Conservation (phyloP, 192 early-diverging fungal genomes). For the Haplosporangium gracile region DNA sequence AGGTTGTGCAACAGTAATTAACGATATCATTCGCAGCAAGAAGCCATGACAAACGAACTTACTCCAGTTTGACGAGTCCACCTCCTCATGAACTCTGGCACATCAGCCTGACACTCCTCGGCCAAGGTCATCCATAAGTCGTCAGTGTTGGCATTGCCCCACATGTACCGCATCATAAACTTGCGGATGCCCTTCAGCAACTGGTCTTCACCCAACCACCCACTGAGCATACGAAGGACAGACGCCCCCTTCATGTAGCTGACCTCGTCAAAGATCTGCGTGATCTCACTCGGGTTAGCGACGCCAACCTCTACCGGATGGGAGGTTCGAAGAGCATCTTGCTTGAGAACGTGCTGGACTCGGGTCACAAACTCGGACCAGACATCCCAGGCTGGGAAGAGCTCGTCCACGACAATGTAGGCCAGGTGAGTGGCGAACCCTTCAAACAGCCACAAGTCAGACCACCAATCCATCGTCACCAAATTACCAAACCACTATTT, state of each 20-base stretch:
- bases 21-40: too few relatives aligned
- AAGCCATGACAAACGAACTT: conserved; percentile 54
- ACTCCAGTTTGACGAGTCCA: conserved; percentile 90
- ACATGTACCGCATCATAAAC: conserved; percentile 78
- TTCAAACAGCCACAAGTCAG: conserved; percentile 64
- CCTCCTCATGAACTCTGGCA: conserved; percentile 74
- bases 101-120: conserved; percentile 72
- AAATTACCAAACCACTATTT: conserved; percentile 62
- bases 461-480: conserved; percentile 65
- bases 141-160: conserved; percentile 75
- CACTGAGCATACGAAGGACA: conserved; percentile 85
- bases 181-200: conserved; percentile 64
- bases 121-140: conserved; percentile 83
- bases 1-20: not conserved
- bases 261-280: conserved; percentile 90
- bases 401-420: conserved; percentile 75
- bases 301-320: conserved; percentile 89
- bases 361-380: conserved; percentile 80
- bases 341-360: conserved; percentile 76
- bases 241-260: conserved; percentile 87
- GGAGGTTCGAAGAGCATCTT: conserved; percentile 81
- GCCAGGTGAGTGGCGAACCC: conserved; percentile 61
- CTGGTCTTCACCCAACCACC: conserved; percentile 64
- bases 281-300: conserved; percentile 76
- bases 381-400: conserved; percentile 84